Conservation (phyloP, 2,329 filamentous ascomycete genomes). For the Huntiella bhutanensis region DNA sequence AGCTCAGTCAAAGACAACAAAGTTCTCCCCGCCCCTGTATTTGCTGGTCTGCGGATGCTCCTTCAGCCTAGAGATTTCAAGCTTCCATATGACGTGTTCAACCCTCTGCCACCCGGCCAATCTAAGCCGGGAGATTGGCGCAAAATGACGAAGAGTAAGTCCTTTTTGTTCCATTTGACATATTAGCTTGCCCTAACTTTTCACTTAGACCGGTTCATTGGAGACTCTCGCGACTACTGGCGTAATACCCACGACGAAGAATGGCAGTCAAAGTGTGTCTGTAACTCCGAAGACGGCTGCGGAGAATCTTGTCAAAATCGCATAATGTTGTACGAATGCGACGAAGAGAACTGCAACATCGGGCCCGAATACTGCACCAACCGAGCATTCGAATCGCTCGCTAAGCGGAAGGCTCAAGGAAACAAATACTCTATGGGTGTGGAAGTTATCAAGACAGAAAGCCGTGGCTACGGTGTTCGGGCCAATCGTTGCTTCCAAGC, state of each 20-base stretch:
- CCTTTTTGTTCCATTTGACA: not conserved
- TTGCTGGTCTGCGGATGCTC: constrained; percentile 51
- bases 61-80: constrained; percentile 65
- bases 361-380: constrained; percentile 62
- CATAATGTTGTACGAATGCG: constrained; percentile 95
- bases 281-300: constrained; percentile 59
- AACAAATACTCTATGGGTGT: constrained; percentile 84
- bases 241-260: constrained; percentile 53
- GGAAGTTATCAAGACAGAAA: constrained; percentile 77
- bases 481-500: constrained; percentile 74
- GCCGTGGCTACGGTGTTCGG: constrained; percentile 80
- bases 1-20: constrained; percentile 31
- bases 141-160: constrained; percentile 75
- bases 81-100: constrained; percentile 77
- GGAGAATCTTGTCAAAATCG: constrained; percentile 83
- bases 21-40: constrained; percentile 58
- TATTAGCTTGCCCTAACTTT: constrained; percentile 15
- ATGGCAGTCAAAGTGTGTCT: constrained; percentile 61
- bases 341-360: constrained; percentile 70
- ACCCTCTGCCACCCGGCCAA: constrained; percentile 66
- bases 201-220: constrained; percentile 63
- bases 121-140: constrained; percentile 87
- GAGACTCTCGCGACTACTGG: constrained; percentile 64
- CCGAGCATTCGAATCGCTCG: constrained; percentile 67
- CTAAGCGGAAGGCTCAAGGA: constrained; percentile 53